Evolutionary conservation across 2,329 filamentous ascomycete species (phyloP), one percentile per base, ranked within the genome.

Genomic region (Fusarium nematophilum): DNA sequence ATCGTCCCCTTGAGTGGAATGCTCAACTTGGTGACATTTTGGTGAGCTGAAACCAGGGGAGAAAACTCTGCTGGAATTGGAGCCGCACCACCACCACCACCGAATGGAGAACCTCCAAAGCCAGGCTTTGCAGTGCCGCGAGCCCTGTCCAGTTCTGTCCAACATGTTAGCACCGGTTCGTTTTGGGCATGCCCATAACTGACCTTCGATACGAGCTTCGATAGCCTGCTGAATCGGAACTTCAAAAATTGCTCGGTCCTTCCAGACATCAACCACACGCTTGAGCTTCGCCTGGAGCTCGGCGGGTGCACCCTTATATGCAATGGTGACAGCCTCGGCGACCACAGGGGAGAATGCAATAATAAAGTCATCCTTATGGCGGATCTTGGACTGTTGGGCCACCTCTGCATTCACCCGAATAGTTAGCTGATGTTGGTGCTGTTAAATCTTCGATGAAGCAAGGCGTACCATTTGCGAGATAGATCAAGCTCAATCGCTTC

Each of bases 251-350:
- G 81, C 79, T 29, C 95, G 85, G 69, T 94, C 88, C 71, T 90
- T 89, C 95, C 95, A 99, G 14, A 99, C 95, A 70, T 98, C 94
- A 3, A 98, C 86, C 1, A 98, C 94, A 26, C 95, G 86, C 57
- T 90, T 86, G 30, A 99, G 81, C 74, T 97, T 97, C 54, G 86
- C 85, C 73, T 98, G 95, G 23, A 97, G 87, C 45, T 99, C 94
- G 30, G 87, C 84, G 7, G 91, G 87, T 2, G 93, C 89, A 57
- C 93, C 92, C 75, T 94, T 96, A 75, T 98, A 99, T 31, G 95
- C 94, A n/a, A 86, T 82, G 11, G 91, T 84, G 9, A 90, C 90
- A n/a, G 93, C 94, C 75, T 99, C 95, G 15, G 92, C 92, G 61
- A 99, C 91, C 66, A 97, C 85, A 5, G 95, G 93, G 38, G 94